Evolutionary conservation across 805 yeast species (phyloP), one percentile per base, ranked within the genome.

Genomic region (Tetrapisispora fleetii): DNA sequence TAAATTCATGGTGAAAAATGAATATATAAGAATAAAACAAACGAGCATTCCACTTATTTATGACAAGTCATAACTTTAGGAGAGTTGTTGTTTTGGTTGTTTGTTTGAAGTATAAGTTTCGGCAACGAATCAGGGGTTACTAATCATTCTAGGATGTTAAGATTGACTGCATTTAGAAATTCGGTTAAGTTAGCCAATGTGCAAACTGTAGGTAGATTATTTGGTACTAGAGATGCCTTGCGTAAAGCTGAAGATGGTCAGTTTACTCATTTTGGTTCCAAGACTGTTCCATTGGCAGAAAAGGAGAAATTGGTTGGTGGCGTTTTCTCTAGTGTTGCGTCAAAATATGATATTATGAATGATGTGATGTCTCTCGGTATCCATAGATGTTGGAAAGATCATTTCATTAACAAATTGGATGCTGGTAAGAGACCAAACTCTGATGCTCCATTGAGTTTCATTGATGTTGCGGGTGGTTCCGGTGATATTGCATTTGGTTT

Each of bases 401-500:
- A 90, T 62, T 84, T 93, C 64, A 89, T 93, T 59, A 76, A 80
- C 57, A 80, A 86, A 55, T 72, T 93, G 49, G 96, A 93, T 63
- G 95, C 97, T 40, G 99, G 99, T 33, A 80, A 80, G 72, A 78
- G 98, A 62, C 91, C 95, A 5, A 95, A 91, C 42, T 63, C 69
- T 1, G 77, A 80, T 14, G 78, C 82, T 54, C 96, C 96, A 3
- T 72, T 93, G 58, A 79, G 81, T 50, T 91, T 93, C 61, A 75
- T 93, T 54, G 99, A 93, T 67, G 98, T 93, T 49, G 99, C 99
- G 27, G 99, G 99, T 51, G 99, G 99, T 22, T 88, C 98, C 11
- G 99, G 99, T 43, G 99, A 93, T 63, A 91, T 93, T 67, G 99
- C 99, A 1, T 88, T 88, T 68, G 95, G 99, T 2, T 75, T 93